Percentiles rank a stretch among this genome's conserved stretches.
These are phyloP conservation scores for Plasmodium vivax DNA, from an alignment of 169 alveolate genomes.

Conservation along the genomic window DNA sequence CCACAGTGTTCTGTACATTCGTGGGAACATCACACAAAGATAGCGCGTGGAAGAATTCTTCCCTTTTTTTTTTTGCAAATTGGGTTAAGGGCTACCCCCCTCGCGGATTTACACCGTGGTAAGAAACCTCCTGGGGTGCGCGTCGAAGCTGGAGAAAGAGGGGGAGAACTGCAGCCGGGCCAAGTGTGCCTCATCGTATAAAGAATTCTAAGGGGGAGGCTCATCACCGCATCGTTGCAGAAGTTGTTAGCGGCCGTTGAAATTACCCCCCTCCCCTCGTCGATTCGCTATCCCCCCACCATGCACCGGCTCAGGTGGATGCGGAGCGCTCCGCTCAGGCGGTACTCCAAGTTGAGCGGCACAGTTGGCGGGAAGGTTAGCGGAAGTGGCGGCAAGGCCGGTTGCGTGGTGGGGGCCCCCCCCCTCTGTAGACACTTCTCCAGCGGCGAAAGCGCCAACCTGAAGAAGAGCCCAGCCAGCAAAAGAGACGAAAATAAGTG, in stretches of 20 bases:
- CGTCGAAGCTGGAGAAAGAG: background rate
- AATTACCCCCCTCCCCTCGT: no score
- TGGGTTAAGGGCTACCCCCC: background rate
- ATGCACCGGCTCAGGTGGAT: background rate
- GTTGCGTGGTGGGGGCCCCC: background rate
- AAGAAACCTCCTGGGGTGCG: background rate
- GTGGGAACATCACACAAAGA: background rate
- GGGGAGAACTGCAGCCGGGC: background rate
- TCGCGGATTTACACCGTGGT: background rate
- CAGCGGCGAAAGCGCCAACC: conserved; percentile 23
- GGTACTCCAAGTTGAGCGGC: background rate
- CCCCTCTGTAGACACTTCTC: conserved; percentile 1
- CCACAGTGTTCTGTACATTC: background rate
- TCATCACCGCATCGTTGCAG: background rate
- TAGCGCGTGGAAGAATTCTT: background rate
- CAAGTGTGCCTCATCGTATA: background rate
- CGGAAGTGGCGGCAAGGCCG: background rate
- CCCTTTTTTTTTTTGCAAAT: background rate
- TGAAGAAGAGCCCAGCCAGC: conserved; percentile 9
- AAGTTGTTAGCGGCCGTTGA: background rate
- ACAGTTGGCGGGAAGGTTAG: background rate
- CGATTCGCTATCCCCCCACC: background rate
- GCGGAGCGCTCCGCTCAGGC: background rate
- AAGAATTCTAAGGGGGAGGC: background rate
- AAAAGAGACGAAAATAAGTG: background rate